phyloP scores from a whole-genome alignment of 140 eudicot species.

The Stevia rebaudiana region DNA sequence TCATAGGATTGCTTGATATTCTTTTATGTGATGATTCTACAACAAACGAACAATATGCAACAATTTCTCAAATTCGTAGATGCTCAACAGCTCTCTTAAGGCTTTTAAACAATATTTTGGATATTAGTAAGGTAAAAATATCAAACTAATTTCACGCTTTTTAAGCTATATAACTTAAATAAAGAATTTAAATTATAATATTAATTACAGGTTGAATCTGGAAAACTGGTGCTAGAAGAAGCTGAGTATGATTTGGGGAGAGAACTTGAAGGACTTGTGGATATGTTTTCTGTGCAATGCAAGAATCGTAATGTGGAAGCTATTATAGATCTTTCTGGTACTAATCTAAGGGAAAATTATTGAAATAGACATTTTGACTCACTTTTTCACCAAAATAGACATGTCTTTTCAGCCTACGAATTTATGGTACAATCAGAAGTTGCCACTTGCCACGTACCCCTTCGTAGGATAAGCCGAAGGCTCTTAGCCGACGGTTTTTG shows the following conservation, averaged over 20 bases:
- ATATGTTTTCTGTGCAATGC: slow-evolving; percentile 94
- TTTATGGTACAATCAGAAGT: no score
- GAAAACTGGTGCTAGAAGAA: slow-evolving; percentile 83
- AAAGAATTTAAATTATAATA: neutral
- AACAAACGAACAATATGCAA: slow-evolving; percentile 68
- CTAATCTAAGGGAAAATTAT: neutral
- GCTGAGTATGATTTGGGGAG: slow-evolving; percentile 78
- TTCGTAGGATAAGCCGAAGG: no score
- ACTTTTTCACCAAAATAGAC: no score
- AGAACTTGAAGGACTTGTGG: slow-evolving; percentile 97
- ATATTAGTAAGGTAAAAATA: slow-evolving; percentile 80
- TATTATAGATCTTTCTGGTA: slow-evolving; percentile 89
- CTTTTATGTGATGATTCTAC: slow-evolving; percentile 80
- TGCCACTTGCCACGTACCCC: no score
- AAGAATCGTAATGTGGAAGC: slow-evolving; percentile 84
- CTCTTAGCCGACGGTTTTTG: no score
- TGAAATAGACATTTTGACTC: no score
- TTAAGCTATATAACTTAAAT: neutral
- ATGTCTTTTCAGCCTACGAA: no score
- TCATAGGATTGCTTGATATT: slow-evolving; percentile 93
- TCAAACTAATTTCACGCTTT: neutral
- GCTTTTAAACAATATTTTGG: slow-evolving; percentile 96
- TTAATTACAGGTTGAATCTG: slow-evolving; percentile 80
- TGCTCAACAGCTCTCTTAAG: slow-evolving; percentile 88
- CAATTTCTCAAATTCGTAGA: slow-evolving; percentile 89